Conservation (phyloP, 805 yeast genomes). For the Saccharomyces mikatae region DNA sequence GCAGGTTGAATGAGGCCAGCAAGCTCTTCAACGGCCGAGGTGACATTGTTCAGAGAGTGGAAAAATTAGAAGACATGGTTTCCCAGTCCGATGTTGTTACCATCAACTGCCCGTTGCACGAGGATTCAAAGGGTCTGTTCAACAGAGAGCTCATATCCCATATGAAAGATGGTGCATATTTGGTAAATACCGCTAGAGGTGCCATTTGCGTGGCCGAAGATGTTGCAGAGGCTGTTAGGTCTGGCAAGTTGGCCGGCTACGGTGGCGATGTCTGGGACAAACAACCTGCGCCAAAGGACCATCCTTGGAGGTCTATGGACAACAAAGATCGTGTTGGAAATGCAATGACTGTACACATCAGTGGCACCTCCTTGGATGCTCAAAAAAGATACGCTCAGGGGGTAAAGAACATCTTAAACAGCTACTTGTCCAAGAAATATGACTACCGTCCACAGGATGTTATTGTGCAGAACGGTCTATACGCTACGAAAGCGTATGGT, state of each 20-base stretch:
- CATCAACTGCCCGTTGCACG: slow-evolving; percentile 70
- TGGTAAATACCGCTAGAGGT: slow-evolving; percentile 56
- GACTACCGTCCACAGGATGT: slow-evolving; percentile 74
- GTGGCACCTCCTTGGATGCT: slow-evolving; percentile 60
- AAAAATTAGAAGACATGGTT: slow-evolving; percentile 55
- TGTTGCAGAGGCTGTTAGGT: slow-evolving; percentile 62
- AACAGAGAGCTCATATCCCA: slow-evolving; percentile 57
- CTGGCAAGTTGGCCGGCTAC: slow-evolving; percentile 67
- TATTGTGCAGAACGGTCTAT: slow-evolving; percentile 57
- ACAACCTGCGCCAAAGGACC: slow-evolving; percentile 74
- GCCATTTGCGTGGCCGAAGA: slow-evolving; percentile 68
- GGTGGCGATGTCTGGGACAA: slow-evolving; percentile 84
- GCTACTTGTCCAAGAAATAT: slow-evolving; percentile 63
- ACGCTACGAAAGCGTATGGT: slow-evolving; percentile 64
- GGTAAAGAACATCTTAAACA: slow-evolving; percentile 53
- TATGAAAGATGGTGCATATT: slow-evolving; percentile 49
- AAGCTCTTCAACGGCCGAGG: slow-evolving; percentile 2
- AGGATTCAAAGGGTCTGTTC: slow-evolving; percentile 57
- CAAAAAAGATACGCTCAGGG: slow-evolving; percentile 69
- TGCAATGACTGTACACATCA: slow-evolving; percentile 44
- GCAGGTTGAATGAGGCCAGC: slow-evolving; percentile 39
- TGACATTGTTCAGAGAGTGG: slow-evolving; percentile 49
- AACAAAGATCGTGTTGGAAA: slow-evolving; percentile 68
- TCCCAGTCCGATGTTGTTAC: slow-evolving; percentile 64
- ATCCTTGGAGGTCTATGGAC: slow-evolving; percentile 67